Conservation (phyloP, 176 grass and related monocot species). For the Poa pratensis region DNA sequence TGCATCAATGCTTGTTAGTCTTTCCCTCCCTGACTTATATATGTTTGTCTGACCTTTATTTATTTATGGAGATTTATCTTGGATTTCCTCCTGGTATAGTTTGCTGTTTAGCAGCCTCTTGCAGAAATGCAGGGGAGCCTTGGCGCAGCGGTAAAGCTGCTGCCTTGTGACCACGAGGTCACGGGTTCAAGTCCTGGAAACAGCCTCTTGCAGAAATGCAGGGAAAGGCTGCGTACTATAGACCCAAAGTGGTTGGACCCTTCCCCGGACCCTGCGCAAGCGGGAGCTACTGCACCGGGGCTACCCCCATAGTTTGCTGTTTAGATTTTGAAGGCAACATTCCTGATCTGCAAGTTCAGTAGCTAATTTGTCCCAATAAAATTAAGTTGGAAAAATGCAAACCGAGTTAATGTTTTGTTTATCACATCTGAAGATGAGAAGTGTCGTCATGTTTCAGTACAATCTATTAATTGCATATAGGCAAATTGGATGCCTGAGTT, state of each 20-base stretch:
- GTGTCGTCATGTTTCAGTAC: neutral
- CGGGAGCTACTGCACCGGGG: too few species aligned
- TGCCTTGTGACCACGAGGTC: too few species aligned
- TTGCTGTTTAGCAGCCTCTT: neutral
- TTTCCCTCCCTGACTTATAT: constrained; percentile 4
- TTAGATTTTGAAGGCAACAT: constrained; percentile 7
- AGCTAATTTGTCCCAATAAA: neutral
- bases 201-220: too few species aligned
- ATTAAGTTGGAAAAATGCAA: neutral
- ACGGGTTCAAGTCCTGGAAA: too few species aligned
- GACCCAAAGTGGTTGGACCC: too few species aligned
- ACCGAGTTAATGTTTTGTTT: neutral
- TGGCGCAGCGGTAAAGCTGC: too few species aligned
- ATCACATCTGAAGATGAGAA: neutral
- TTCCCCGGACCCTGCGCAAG: too few species aligned
- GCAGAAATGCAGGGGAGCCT: too few species aligned
- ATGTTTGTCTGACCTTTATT: constrained; percentile 28
- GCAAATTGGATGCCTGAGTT: neutral
- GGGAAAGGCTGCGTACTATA: too few species aligned
- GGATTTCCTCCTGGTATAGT: constrained; percentile 6
- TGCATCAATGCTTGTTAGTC: constrained; percentile 86
- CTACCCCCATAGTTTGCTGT: neutral
- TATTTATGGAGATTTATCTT: neutral
- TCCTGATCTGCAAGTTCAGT: neutral
- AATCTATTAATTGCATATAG: constrained; percentile 1